Conservation (phyloP, 352 stramenopile genomes). For the Hyaloperonospora arabidopsidis region DNA sequence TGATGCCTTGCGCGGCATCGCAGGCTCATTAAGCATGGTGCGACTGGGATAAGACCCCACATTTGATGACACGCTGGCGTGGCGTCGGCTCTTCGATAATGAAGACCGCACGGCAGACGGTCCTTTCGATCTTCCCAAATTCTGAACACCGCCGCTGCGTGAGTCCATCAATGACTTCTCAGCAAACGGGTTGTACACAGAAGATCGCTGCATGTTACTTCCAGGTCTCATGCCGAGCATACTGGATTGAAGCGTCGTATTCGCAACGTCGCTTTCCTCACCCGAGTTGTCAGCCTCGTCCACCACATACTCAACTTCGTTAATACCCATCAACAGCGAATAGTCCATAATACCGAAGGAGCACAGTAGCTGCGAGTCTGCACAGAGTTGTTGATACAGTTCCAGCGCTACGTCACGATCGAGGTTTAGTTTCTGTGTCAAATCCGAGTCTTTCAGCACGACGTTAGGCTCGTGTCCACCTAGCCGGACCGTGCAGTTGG, state of each 20-base stretch:
- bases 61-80: conserved; percentile 60
- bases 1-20: conserved; percentile 49
- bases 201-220: conserved; percentile 21
- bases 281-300: conserved; percentile 52
- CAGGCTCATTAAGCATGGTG: conserved; percentile 12
- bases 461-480: conserved; percentile 84
- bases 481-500: conserved; percentile 64
- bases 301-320: conserved; percentile 84
- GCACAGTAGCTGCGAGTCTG: conserved; percentile 76
- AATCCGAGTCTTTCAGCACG: conserved; percentile 83
- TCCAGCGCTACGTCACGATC: conserved; percentile 59
- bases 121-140: conserved; percentile 24
- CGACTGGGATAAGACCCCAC: conserved; percentile 18
- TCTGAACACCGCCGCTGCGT: conserved; percentile 27
- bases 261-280: conserved; percentile 26
- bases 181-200: conserved; percentile 52
- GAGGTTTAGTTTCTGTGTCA: conserved; percentile 85
- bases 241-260: conserved; percentile 16
- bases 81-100: conserved; percentile 36
- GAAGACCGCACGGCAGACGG: conserved; percentile 20
- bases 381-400: conserved; percentile 69
- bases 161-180: conserved; percentile 64
- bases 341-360: conserved; percentile 91
- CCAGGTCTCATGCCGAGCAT: conserved; percentile 9
- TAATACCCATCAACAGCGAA: conserved; percentile 84